Evolutionary conservation across 495 filamentous ascomycete genomes (phyloP).

Genomic region (Bathelium albidoporum): DNA sequence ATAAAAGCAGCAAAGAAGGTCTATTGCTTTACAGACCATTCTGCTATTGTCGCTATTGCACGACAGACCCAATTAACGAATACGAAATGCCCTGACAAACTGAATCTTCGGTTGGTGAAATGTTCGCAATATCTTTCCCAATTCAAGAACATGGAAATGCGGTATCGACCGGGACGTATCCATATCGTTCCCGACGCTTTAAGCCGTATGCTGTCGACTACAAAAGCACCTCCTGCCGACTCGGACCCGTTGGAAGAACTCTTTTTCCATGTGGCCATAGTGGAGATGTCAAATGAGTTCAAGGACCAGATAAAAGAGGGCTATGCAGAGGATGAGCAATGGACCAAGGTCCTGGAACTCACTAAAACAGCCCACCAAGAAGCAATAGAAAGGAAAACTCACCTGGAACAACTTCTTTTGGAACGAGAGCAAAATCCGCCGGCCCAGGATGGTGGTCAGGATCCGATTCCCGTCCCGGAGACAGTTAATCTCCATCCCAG

Average conservation of each 20-base stretch:
- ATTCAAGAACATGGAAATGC: conserved; percentile 3
- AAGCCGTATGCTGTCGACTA: background rate
- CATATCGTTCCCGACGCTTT: background rate
- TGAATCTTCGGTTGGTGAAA: conserved; percentile 1
- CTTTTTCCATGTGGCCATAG: conserved; percentile 3
- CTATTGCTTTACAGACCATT: conserved; percentile 5
- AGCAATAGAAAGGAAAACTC: background rate
- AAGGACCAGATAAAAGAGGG: background rate
- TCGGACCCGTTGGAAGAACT: background rate
- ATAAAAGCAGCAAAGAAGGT: background rate
- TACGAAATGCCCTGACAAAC: background rate
- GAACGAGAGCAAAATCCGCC: background rate
- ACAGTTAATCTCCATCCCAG: background rate
- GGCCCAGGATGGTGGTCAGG: too few species aligned
- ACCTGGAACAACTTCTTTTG: background rate
- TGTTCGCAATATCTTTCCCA: conserved; percentile 6
- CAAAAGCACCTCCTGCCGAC: background rate
- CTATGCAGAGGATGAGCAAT: background rate
- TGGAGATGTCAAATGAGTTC: conserved; percentile 2
- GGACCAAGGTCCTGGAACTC: background rate
- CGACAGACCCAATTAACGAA: conserved; percentile 1
- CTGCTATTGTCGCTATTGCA: background rate
- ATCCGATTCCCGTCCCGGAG: too few species aligned
- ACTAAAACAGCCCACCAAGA: background rate
- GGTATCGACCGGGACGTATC: background rate